These are phyloP conservation scores for Candida tetrigidarum DNA, from an alignment of 1,139 yeast species.

Conservation along the genomic window DNA sequence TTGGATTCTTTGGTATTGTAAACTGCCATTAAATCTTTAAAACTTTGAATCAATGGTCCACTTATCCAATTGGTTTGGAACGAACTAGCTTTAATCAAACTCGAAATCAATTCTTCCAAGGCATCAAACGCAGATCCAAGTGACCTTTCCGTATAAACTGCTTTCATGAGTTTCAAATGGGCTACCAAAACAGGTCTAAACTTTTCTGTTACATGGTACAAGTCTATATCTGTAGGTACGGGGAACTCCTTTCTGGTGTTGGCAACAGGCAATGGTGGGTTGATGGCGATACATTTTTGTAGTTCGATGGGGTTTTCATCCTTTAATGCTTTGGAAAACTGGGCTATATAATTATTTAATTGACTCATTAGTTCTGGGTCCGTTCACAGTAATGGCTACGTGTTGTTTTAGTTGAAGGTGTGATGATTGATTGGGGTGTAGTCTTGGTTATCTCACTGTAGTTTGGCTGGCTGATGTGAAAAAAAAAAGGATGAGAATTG, in stretches of 20 bases:
- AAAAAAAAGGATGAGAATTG: no score
- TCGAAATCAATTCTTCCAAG: constrained; percentile 46
- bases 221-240: constrained; percentile 46
- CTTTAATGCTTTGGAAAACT: constrained; percentile 19
- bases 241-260: constrained; percentile 29
- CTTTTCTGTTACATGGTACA: constrained; percentile 40
- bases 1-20: constrained; percentile 40
- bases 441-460: neutral
- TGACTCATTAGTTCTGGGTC: constrained; percentile 16
- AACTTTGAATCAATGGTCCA: constrained; percentile 55
- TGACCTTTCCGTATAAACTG: constrained; percentile 40
- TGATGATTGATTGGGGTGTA: neutral
- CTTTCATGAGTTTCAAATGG: constrained; percentile 42
- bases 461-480: neutral
- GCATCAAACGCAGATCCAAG: constrained; percentile 43
- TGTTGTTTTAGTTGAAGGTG: neutral
- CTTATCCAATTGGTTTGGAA: constrained; percentile 70
- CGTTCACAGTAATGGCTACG: no score
- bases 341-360: constrained; percentile 24
- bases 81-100: constrained; percentile 65
- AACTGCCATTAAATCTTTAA: constrained; percentile 58
- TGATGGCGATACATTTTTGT: constrained; percentile 34
- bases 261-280: constrained; percentile 33
- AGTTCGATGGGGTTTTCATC: constrained; percentile 25
- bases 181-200: constrained; percentile 38